Evolutionary conservation across 441 rosid species (phyloP), one percentile per base, ranked within the genome.

Genomic region (Theobroma grandiflorum): DNA sequence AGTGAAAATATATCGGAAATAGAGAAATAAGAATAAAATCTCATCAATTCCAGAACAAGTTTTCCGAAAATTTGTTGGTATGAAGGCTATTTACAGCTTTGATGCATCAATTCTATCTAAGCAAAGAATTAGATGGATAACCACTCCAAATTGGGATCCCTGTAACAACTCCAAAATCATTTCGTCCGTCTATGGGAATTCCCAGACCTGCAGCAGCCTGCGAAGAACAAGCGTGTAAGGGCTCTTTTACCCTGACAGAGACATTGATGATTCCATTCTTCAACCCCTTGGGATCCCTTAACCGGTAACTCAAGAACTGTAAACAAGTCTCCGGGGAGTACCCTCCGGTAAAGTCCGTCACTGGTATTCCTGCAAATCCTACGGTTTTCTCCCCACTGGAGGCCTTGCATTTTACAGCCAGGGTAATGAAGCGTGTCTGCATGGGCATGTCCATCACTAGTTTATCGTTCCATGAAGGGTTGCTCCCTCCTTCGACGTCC

Each of bases 241-340:
- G 75, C 15, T 71, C 66, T 71, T 84, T 87, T 33, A 91, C 88
- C 74, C 86, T 74, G 18, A 90, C 86, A 0, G 98, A 92, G 68
- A 95, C 52, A 55, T 93, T 91, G 0, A 95, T 82, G 9, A 92
- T 89, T 4, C 95, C 97, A 45, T 93, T 93, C 84, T 83, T 88
- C 4, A 81, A 77, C 14, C 89, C 89, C 31, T 57, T 82, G 1
- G 70, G 72, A 83, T 95, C 90, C 73, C 92, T 84, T 70, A 95
- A 79, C 42, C 98, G 80, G 49, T 93, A 93, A 71, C 98, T 92
- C 91, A 95, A 82, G 40, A 90, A 88, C 15, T 87, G 94, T 33
- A 87, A 84, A 75, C 85, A 82, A 52, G 84, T 90, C 53, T 82
- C 87, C 11, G 94, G 96, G 0, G 79, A 35, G 64, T 81, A 88